Evolutionary conservation across 1,139 yeast species (phyloP).

Genomic region (Scheffersomyces cryptocercus): DNA sequence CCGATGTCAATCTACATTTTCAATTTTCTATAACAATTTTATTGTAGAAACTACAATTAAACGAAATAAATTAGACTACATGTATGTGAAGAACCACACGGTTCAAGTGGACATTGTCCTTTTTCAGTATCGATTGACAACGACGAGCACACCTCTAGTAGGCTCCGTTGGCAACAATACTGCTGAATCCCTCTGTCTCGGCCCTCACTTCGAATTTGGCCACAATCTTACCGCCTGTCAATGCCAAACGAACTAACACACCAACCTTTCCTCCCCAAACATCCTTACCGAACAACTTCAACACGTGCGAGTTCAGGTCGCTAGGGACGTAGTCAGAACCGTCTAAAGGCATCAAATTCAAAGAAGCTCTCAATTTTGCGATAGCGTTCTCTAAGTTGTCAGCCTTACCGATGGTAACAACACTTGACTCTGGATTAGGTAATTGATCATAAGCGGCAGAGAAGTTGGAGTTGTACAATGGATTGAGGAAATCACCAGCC

Average conservation of each 20-base stretch:
- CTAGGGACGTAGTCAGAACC: slow-evolving; percentile 69
- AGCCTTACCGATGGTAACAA: slow-evolving; percentile 36
- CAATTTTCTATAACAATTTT: too few species aligned
- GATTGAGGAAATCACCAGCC: slow-evolving; percentile 82
- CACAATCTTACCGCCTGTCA: slow-evolving; percentile 68
- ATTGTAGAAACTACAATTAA: too few species aligned
- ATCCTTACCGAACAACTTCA: slow-evolving; percentile 84
- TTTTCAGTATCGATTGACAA: too few species aligned
- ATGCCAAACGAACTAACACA: slow-evolving; percentile 69
- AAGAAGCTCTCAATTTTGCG: slow-evolving; percentile 52
- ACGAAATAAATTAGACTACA: too few species aligned
- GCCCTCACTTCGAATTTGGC: slow-evolving; percentile 75
- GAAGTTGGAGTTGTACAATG: slow-evolving; percentile 79
- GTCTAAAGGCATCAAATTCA: slow-evolving; percentile 80
- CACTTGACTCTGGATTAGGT: slow-evolving; percentile 34
- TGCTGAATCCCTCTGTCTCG: slow-evolving; percentile 42
- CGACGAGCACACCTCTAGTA: slow-evolving; percentile 3
- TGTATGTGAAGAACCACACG: slow-evolving; percentile 1
- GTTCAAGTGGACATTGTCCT: too few species aligned
- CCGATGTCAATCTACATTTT: too few species aligned
- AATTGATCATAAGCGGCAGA: slow-evolving; percentile 75
- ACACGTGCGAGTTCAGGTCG: slow-evolving; percentile 63
- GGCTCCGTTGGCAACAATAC: slow-evolving; percentile 20
- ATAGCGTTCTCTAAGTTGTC: slow-evolving; percentile 40
- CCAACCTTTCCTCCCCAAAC: slow-evolving; percentile 74